Conservation (phyloP, 257 asterid species). For the Ehretia macrophylla region DNA sequence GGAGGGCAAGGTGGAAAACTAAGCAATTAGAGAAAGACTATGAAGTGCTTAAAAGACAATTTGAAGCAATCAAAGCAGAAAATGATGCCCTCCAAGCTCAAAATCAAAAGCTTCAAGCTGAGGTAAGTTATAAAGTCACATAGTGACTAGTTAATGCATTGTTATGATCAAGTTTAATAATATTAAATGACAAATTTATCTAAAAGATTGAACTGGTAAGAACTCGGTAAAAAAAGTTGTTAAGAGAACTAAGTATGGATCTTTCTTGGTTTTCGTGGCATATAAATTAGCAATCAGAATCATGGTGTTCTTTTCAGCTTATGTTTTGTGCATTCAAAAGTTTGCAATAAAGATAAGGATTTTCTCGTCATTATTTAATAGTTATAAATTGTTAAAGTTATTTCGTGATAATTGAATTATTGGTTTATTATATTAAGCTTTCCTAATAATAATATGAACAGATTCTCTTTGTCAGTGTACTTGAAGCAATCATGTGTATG, state of each 20-base stretch:
- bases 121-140: constrained; percentile 24
- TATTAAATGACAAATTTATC: no score
- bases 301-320: background rate
- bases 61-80: constrained; percentile 53
- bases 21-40: constrained; percentile 63
- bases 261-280: background rate
- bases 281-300: background rate
- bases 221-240: no score
- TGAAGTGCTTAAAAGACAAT: constrained; percentile 47
- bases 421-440: no score
- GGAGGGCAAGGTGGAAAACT: constrained; percentile 69
- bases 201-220: no score
- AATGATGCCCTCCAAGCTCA: constrained; percentile 55
- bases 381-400: no score
- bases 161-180: no score
- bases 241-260: no score
- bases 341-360: no score
- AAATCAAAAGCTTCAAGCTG: constrained; percentile 53
- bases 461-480: background rate
- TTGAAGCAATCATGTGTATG: constrained; percentile 3
- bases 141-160: background rate
- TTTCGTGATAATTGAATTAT: no score
- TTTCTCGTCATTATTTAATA: no score
- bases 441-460: no score
- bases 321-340: background rate